Conservation (phyloP, 768 basidiomycete genomes). For the Tubosaeta sp. region DNA sequence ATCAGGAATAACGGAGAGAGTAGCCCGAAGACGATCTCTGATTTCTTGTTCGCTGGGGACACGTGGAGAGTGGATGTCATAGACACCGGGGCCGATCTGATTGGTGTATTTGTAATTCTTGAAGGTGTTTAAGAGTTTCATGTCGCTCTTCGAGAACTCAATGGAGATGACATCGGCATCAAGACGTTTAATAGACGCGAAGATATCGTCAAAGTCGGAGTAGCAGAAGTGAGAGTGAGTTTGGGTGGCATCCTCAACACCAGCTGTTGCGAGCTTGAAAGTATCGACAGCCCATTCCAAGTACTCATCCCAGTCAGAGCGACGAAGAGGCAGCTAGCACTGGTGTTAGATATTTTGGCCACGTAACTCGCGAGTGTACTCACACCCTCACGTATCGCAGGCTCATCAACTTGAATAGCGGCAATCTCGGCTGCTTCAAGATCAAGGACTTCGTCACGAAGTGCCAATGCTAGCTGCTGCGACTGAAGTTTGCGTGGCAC, state of each 20-base stretch:
- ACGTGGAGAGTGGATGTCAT: conserved; percentile 99
- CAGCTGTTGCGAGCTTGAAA: conserved; percentile 96
- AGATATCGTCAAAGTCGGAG: conserved; percentile 98
- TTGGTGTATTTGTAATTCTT: conserved; percentile 93
- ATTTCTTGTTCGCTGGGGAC: conserved; percentile 93
- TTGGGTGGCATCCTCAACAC: conserved; percentile 90
- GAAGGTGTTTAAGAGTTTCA: conserved; percentile 96
- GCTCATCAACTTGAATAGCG: conserved; percentile 99
- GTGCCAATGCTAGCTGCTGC: conserved; percentile 95
- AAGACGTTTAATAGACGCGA: conserved; percentile 93
- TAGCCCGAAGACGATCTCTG: conserved; percentile 82
- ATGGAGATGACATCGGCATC: conserved; percentile 99
- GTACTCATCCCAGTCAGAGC: conserved; percentile 94
- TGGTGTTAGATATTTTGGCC: neutral
- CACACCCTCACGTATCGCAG: conserved; percentile 98
- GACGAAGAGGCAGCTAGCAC: conserved; percentile 85
- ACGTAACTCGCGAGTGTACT: conserved; percentile 26
- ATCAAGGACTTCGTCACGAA: conserved; percentile 97
- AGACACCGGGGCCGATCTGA: conserved; percentile 97
- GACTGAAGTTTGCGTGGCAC: conserved; percentile 95
- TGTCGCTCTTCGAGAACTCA: conserved; percentile 97
- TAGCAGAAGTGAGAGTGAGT: conserved; percentile 99
- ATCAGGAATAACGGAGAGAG: conserved; percentile 77
- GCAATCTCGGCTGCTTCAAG: conserved; percentile 95
- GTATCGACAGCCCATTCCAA: conserved; percentile 98